These are phyloP conservation scores for Alternaria rosae DNA, from an alignment of 2,329 filamentous ascomycete species.

Conservation along the genomic window DNA sequence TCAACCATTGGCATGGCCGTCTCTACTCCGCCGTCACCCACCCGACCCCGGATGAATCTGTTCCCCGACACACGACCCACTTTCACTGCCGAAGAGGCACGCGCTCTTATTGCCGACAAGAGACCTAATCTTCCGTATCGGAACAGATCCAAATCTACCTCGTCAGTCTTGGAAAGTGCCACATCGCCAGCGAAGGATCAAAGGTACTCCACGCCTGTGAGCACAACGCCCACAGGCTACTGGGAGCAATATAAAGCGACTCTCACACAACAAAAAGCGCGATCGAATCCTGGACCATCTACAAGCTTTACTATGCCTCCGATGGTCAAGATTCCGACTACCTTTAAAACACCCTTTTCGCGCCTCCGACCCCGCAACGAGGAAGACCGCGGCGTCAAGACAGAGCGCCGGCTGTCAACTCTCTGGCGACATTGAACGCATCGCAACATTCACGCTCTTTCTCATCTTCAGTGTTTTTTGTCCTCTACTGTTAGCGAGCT, in stretches of 20 bases:
- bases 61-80: constrained; percentile 1
- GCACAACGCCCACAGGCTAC: constrained; percentile 10
- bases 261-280: constrained; percentile 16
- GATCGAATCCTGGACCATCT: background rate
- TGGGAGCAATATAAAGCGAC: constrained; percentile 23
- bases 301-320: constrained; percentile 3
- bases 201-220: background rate
- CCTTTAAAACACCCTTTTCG: constrained; percentile 15
- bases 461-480: background rate
- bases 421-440: constrained; percentile 17
- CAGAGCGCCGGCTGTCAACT: constrained; percentile 19
- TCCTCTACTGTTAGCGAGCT: background rate
- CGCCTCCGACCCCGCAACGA: constrained; percentile 10
- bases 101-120: constrained; percentile 3
- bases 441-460: background rate
- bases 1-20: constrained; percentile 22
- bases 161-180: background rate
- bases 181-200: background rate
- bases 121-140: background rate
- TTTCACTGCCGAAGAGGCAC: background rate
- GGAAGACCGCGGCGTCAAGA: constrained; percentile 16
- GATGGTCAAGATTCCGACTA: constrained; percentile 9
- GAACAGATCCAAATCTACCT: background rate
- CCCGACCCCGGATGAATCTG: background rate
- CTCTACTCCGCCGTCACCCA: constrained; percentile 19